Evolutionary conservation across 2,329 filamentous ascomycete species (phyloP), one percentile per base, ranked within the genome.

Genomic region (Xylariaceae sp.): DNA sequence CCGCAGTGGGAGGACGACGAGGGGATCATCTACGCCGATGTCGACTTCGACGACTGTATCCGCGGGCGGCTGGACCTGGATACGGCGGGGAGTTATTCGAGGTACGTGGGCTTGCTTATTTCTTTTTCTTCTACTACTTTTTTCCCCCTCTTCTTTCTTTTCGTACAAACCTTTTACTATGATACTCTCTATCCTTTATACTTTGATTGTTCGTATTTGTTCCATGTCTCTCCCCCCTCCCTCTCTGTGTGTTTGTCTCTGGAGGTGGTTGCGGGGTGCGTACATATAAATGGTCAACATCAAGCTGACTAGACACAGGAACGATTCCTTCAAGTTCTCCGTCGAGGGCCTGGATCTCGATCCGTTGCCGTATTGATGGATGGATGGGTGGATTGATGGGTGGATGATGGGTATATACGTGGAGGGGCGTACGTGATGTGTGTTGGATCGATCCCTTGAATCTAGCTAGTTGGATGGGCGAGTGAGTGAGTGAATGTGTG

Each of bases 21-120:
- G 3, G 83, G 85, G 0, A 71, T 96, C 26, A 75, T 92, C 49
- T 83, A 83, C 32, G 80, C 84, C 0, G 90, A 95, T 61, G 87
- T 93, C 2, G 91, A 97, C 68, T 88, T 97, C 67, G 89, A 96
- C 46, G 91, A 96, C 63, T 96, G 93, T 65, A 84, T 92, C 63
- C 81, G 90, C 9, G 93, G 92, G 0, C 79, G 91, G 50, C 71
- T 96, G 62, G 92, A 96, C 71, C 72, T 96, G 45, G 93, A 96
- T 76, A 86, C 90, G 40, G 91, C 86, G 2, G 93, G 93, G 0
- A 92, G 89, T 69, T 96, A 96, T 73, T 93, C 91, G 2, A 82
- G 91, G 70, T 89, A 82, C 60, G 87, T 16, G 32, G 14, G 7
- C 6, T 37, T 26, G 9, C 12, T 37, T 23, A 21, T 32, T 29